Conservation (phyloP, 2,329 filamentous ascomycete species). For the Hypoxylon sp. region DNA sequence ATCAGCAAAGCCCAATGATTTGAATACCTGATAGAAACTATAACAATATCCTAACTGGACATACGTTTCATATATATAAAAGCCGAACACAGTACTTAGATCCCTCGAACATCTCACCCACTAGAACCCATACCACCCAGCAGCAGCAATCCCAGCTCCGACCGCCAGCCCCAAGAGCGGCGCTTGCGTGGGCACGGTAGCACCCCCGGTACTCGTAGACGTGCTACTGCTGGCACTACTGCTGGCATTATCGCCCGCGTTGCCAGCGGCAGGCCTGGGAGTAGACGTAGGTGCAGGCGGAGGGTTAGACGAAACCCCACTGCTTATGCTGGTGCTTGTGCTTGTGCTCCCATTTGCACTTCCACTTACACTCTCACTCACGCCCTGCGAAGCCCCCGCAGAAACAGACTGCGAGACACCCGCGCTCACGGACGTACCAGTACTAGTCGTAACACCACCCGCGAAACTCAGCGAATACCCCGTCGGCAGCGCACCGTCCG, state of each 20-base stretch:
- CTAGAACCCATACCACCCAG: constrained; percentile 13
- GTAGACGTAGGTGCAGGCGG: neutral
- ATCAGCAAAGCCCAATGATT: neutral
- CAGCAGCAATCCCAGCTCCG: neutral
- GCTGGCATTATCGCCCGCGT: neutral
- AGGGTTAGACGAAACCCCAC: neutral
- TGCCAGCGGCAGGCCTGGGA: too few relatives aligned
- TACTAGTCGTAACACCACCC: neutral
- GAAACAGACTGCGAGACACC: neutral
- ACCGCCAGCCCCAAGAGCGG: constrained; percentile 11
- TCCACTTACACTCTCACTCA: neutral
- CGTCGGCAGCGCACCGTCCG: neutral
- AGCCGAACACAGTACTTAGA: neutral
- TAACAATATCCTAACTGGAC: neutral
- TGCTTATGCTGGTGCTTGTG: neutral
- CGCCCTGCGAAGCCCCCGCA: neutral
- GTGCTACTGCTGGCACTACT: neutral
- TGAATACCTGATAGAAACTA: neutral
- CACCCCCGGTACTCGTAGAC: constrained; percentile 8
- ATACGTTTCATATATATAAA: neutral
- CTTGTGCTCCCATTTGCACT: neutral
- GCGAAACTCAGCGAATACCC: neutral
- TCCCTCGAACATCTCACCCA: neutral
- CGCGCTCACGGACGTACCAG: neutral
- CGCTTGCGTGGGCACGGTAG: neutral